Evolutionary conservation across 108 stramenopile genomes (phyloP), one percentile per base, ranked within the genome.

Genomic region (Cyclotella sp.): DNA sequence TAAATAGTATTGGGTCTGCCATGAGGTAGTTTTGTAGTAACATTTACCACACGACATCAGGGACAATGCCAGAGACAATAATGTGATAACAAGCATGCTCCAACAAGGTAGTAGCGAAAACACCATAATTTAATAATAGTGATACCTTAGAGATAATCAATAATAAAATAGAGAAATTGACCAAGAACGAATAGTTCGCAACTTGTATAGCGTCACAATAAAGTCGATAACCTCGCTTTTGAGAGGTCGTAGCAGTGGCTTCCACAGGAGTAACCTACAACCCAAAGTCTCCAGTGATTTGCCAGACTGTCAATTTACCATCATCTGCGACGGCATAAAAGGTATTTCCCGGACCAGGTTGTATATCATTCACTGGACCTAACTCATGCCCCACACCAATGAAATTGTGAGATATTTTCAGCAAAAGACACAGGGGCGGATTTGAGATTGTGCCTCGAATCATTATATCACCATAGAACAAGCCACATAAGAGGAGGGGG

Each of bases 321-420:
- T 95, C 94, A 42, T 82, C 86, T 26, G 91, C 94, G 39, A 87
- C 91, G 34, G 92, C 76, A 74, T 93, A 95, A 74, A 95, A 95
- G 30, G 94, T 95, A 57, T 84, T 86, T 15, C 89, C 68, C 0
- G 92, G 89, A 22, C 94, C 94, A 63, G 81, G 61, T 53, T 78
- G 75, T 39, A 95, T 70, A 40, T 79, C 65, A 63, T 81, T 79
- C 62, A 92, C 91, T n/a, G 92, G 87, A 19, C 89, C 94, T 15
- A 79, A 18, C 21, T 80, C 58, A 68, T 95, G 94, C 9, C 85
- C 77, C 68, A 71, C 87, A 34, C 78, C 85, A 27, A 88, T 54
- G 65, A 60, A 89, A 14, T 78, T 73, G 21, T 74, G 29, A 3
- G 65, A 82, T 59, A 95, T 55, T 21, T 60, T 79, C 47, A 91